These are phyloP conservation scores for Nemophila menziesii DNA, from an alignment of 257 asterid genomes.

Conservation along the genomic window DNA sequence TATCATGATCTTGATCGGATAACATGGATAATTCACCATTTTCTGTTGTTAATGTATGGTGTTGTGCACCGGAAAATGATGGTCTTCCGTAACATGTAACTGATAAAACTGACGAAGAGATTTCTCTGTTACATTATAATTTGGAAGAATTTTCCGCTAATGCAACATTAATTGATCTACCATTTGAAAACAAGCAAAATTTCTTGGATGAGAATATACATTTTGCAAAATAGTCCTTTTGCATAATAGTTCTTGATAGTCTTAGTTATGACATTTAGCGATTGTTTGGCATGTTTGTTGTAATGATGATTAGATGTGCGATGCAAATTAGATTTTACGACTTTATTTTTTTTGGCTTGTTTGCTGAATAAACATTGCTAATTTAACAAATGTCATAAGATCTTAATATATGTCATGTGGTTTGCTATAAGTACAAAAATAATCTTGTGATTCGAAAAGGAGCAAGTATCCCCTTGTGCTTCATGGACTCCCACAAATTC, in stretches of 20 bases:
- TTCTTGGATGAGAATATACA: conserved; percentile 22
- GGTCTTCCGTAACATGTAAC: conserved; percentile 83
- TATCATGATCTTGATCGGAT: conserved; percentile 72
- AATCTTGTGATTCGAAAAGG: too few relatives aligned
- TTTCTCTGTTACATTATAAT: conserved; percentile 72
- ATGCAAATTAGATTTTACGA: too few relatives aligned
- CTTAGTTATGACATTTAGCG: too few relatives aligned
- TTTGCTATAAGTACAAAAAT: too few relatives aligned
- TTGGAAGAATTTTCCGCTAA: conserved; percentile 88
- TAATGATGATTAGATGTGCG: too few relatives aligned
- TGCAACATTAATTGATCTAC: conserved; percentile 68
- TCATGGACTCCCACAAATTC: too few relatives aligned
- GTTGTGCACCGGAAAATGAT: conserved; percentile 76
- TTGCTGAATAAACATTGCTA: not conserved
- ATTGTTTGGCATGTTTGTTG: too few relatives aligned
- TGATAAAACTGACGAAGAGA: conserved; percentile 74
- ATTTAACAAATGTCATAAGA: not conserved
- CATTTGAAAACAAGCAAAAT: conserved; percentile 55
- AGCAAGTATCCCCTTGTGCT: too few relatives aligned
- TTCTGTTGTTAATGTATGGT: conserved; percentile 57
- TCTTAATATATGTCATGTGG: too few relatives aligned
- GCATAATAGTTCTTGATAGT: too few relatives aligned
- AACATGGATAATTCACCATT: conserved; percentile 70
- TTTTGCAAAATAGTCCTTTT: not conserved
- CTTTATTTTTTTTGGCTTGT: not conserved